Evolutionary conservation across 495 filamentous ascomycete genomes (phyloP), one percentile per base, ranked within the genome.

Genomic region (Xanthoparmelia taractica): DNA sequence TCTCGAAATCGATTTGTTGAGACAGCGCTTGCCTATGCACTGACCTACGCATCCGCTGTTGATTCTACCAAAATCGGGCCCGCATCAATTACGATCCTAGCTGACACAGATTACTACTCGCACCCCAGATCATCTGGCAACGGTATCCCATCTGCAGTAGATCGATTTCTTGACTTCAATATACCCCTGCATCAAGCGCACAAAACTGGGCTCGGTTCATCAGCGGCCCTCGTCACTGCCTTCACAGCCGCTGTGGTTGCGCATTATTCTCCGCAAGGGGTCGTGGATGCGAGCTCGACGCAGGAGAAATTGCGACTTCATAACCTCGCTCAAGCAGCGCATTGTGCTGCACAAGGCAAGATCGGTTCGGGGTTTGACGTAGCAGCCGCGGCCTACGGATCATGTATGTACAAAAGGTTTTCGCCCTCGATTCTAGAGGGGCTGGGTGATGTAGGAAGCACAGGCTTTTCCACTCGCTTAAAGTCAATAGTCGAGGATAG

Each of bases 81-180:
- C 0, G 73, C 87, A 25, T 82, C 80, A 17, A 83, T 97, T 69
- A 94, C 90, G 58, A 94, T 98, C 74, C 80, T 97, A 27, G 94
- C 95, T 34, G 91, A 96, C 75, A 90, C 88, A 68, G 90, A 96
- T 78, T 98, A 98, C 80, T 97, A 98, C 77, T 97, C 94, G 4
- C 87, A 90, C 45, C 78, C 85, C 33, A 68, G 77, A 43, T 68
- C 75, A 59, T 71, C 76, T 56, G 75, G 64, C 58, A 69, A 65
- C n/a, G 61, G 68, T 2, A 69, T 65, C 1, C 52, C 67, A 11
- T 68, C 74, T 8, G 66, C 62, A 8, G 58, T 67, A 13, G 67
- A 69, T 31, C 84, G 82, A 61, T 98, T 98, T 77, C 80, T 82
- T 59, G 79, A 87, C 67, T 96, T 96, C 77, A 79, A 82, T 45